A percentile compares a stretch with the other conserved stretches of the same genome.
Evolutionary conservation across 345 rosid genomes (phyloP).

Genomic region (Arabidopsis suecica): DNA sequence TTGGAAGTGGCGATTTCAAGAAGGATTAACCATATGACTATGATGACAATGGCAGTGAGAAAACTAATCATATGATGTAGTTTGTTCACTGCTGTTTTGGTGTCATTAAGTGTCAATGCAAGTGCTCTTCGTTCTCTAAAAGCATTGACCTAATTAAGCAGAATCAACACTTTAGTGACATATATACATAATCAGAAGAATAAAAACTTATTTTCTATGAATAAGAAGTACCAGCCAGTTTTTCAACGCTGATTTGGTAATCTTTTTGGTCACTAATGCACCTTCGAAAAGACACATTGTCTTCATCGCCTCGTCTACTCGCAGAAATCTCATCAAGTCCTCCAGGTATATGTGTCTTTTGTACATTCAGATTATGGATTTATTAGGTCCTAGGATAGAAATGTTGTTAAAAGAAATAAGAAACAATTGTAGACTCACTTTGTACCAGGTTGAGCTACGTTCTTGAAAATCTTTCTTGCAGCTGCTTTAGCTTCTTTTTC

Average conservation of each 20-base stretch:
- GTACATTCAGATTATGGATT: constrained; percentile 55
- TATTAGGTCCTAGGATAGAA: constrained; percentile 27
- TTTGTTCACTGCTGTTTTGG: constrained; percentile 94
- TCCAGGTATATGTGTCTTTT: constrained; percentile 67
- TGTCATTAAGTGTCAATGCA: constrained; percentile 82
- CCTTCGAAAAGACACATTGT: constrained; percentile 79
- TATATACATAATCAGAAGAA: constrained; percentile 11
- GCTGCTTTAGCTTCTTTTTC: constrained; percentile 87
- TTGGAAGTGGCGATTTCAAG: constrained; percentile 75
- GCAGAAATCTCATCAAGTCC: constrained; percentile 81
- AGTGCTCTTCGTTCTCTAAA: constrained; percentile 94
- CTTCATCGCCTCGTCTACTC: constrained; percentile 75
- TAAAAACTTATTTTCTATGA: not conserved
- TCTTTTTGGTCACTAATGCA: constrained; percentile 55
- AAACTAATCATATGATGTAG: constrained; percentile 73
- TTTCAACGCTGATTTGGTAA: constrained; percentile 66
- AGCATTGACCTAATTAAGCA: constrained; percentile 63
- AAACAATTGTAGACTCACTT: constrained; percentile 49
- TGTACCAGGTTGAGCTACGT: constrained; percentile 66
- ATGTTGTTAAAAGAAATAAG: not conserved
- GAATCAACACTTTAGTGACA: constrained; percentile 34
- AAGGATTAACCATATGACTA: constrained; percentile 70
- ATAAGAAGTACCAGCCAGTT: constrained; percentile 74
- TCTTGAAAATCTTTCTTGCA: constrained; percentile 81
- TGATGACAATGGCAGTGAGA: constrained; percentile 50